These are phyloP conservation scores for Aspergillus neotritici DNA, from an alignment of 2,329 filamentous ascomycete species.

Conservation along the genomic window DNA sequence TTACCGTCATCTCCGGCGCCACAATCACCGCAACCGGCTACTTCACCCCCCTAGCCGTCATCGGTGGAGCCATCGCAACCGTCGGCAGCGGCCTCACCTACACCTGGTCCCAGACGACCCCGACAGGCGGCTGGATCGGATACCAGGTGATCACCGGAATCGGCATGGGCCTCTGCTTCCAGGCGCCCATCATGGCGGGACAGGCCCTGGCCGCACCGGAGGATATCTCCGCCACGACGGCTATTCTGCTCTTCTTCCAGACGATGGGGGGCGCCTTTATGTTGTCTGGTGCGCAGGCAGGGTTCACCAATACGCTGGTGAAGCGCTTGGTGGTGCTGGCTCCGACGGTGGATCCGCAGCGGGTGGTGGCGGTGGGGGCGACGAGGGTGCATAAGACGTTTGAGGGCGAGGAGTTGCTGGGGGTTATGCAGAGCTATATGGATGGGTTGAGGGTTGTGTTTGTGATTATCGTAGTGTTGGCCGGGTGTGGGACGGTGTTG, in stretches of 20 bases:
- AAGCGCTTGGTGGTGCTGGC: conserved; percentile 11
- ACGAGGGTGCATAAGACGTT: conserved; percentile 24
- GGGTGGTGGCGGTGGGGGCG: conserved; percentile 14
- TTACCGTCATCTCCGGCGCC: conserved; percentile 22
- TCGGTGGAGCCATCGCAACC: conserved; percentile 1
- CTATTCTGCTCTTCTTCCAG: conserved; percentile 25
- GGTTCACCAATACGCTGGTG: conserved; percentile 26
- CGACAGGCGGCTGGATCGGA: conserved; percentile 23
- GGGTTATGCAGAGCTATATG: conserved; percentile 27
- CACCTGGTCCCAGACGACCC: conserved; percentile 9
- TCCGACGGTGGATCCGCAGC: conserved; percentile 10
- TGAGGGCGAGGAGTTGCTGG: conserved; percentile 14
- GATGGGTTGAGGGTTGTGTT: conserved; percentile 21
- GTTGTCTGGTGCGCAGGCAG: conserved; percentile 23
- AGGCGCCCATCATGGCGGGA: conserved; percentile 21
- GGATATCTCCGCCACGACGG: conserved; percentile 24
- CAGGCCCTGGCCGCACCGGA: conserved; percentile 19
- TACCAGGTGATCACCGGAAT: conserved; percentile 28
- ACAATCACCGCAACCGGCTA: conserved; percentile 12
- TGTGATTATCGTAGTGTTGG: too few relatives aligned
- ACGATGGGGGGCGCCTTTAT: conserved; percentile 28
- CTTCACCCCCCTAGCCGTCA: too few relatives aligned
- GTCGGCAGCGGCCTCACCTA: conserved; percentile 18
- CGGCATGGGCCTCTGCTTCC: conserved; percentile 20
- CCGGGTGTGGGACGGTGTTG: too few relatives aligned